Base-by-base conservation (phyloP, 2,329 filamentous ascomycete species). In the Pseudogymnoascus sp. region DNA sequence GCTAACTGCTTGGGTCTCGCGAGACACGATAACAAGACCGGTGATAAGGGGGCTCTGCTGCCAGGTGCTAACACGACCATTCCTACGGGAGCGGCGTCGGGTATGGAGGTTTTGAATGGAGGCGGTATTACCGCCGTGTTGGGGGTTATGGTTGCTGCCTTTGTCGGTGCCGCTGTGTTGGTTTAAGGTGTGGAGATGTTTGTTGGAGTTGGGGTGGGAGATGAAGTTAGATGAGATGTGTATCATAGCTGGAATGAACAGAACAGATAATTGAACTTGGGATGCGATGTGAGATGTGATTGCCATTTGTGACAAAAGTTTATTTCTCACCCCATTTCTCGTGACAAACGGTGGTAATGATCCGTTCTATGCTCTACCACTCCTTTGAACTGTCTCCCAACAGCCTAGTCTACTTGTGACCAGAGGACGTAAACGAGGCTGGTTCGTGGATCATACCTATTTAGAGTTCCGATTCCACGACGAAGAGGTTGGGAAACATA, bases 1-100 rank as follows among this genome's bases (percentile, higher is more conserved):
- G 70, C 69, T 0, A 67, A 69, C 37, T 71, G 69, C 60, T 61
- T 71, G 16, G 68, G 70, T 25, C 68, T 71, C 21, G 68, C 65
- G n/a, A 63, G 67, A 16, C 16, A 60, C 1, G 65, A 61, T 53
- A 67, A 66, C 23, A 60, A 43, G 4, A 66, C 66, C 1, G 66
- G 64, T 4, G 53, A 59, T 18, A 49, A 46, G 42, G 21, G 16
- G 12, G 43, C 7, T 3, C 12, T 49, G 16, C 7, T 46, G 21
- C 42, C 42, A 5, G 2, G 11, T 3, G 21, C 11, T 12, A 46
- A 25, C 12, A 2, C 11, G 11, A 25, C 42, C 6, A 23, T 25
- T 23, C 18, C 3, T 18, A 49, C 43, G 2, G 23, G 23, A 1
- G 43, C 43, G 3, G 43, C 43, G 23, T 28, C 43, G 12, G 43